Evolutionary conservation across 2,329 filamentous ascomycete genomes (phyloP), one percentile per base, ranked within the genome.

Genomic region (Colletotrichum sojae): DNA sequence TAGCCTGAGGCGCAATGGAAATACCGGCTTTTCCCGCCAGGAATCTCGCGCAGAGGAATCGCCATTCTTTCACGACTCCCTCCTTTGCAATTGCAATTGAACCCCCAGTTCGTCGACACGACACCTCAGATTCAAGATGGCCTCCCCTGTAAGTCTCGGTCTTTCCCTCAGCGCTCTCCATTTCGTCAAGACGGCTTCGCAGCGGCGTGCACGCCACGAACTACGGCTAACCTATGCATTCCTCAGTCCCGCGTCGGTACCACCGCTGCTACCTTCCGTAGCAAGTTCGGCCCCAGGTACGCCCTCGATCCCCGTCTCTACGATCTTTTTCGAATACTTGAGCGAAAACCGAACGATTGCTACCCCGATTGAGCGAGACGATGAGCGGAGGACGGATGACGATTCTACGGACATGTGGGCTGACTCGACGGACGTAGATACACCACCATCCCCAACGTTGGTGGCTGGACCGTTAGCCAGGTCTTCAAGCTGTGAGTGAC

Each of bases 201-300:
- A 27, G 8, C 22, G 16, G 12, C 6, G 13, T 20, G 27, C 20
- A 13, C 22, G 8, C 12, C 49, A 36, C 15, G 10, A 43, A 20
- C 22, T 22, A 31, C 22, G 22, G 22, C 48, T 70, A 57, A 70
- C 27, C 45, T 45, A 8, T 39, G 13, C 49, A 8, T 10, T 49
- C 36, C n/a, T 20, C 16, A 67, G 67, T 6, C 48, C 48, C 54
- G 66, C 49, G 51, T 63, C 9, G 64, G 64, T 55, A 49, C n/a
- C 46, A 46, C 45, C 45, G 18, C 18, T 22, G 46, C 46, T 49
- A 67, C 71, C 54, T 72, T 63, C 69, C 64, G 58, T 49, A 91
- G 88, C 82, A 83, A 85, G 73, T 90, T 89, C 78, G 89, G 88
- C 78, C 90, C 90, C 61, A 91, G 90, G 90, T 91, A 88, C 82